These are phyloP conservation scores for Chalara sp. DNA, from an alignment of 2,329 filamentous ascomycete species.

Conservation along the genomic window DNA sequence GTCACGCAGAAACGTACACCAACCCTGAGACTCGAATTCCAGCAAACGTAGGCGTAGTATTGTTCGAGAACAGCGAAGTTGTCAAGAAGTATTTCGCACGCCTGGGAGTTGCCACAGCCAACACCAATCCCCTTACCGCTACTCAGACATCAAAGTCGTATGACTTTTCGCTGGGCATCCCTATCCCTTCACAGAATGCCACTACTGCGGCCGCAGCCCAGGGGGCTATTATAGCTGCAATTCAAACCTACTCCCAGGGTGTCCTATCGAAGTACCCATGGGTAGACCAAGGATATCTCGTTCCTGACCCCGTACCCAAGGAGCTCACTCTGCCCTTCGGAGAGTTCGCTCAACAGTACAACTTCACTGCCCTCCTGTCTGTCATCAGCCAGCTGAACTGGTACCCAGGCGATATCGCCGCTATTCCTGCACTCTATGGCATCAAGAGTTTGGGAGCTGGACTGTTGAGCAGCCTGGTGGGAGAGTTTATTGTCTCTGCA, in stretches of 20 bases:
- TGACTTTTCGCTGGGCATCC: too few species aligned
- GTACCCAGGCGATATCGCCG: not conserved
- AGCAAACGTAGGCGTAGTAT: not conserved
- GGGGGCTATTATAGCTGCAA: not conserved
- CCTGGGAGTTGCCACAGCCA: too few species aligned
- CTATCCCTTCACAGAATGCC: not conserved
- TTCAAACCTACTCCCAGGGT: not conserved
- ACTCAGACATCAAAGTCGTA: too few species aligned
- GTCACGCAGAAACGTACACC: slow-evolving; percentile 12
- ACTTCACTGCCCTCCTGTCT: not conserved
- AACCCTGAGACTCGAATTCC: not conserved
- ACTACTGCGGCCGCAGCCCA: too few species aligned
- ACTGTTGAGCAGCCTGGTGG: not conserved
- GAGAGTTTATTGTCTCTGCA: not conserved
- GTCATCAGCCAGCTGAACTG: not conserved
- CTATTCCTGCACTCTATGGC: not conserved
- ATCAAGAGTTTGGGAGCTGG: not conserved
- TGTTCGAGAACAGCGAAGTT: not conserved
- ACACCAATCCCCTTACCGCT: not conserved
- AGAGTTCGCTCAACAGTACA: not conserved
- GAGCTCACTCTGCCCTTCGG: not conserved
- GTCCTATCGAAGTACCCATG: not conserved
- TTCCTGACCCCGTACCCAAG: not conserved
- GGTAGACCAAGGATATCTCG: not conserved
- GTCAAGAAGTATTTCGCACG: not conserved